These are phyloP conservation scores for Triticum aestivum DNA, from an alignment of 176 grass and related monocot genomes.

Conservation along the genomic window IWGSC_CS_RefSeq_v2.1 NC_057810.1:165167915-165168414, in stretches of 20 bases:
- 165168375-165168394: no score
- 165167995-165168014: neutral
- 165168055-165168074: neutral
- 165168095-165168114: no score
- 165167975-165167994: neutral
- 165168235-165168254: neutral
- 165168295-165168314: neutral
- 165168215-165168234: conserved; percentile 11
- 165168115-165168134: no score
- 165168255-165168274: neutral
- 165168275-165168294: no score
- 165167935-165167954: neutral
- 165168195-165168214: neutral
- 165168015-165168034: neutral
- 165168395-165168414: no score
- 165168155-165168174: neutral
- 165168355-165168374: no score
- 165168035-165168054: neutral
- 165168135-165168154: neutral
- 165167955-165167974: neutral
- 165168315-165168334: neutral
- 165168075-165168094: no score
- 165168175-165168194: neutral
- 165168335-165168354: neutral
- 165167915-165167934: neutral